Conservation (phyloP, 2,329 filamentous ascomycete genomes). For the Paraphaeosphaeria minitans region DNA sequence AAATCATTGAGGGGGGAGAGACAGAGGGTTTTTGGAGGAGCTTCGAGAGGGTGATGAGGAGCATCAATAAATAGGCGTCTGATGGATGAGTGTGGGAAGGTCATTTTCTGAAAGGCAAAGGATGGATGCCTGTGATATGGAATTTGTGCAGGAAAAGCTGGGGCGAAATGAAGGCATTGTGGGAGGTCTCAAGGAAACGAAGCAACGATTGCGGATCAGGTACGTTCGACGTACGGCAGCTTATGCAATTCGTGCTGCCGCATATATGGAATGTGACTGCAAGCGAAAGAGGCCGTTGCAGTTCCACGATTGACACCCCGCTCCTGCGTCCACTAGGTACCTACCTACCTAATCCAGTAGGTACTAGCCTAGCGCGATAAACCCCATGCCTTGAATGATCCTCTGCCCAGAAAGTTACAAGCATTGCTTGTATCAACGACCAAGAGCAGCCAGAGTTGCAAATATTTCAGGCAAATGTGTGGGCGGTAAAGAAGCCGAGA, state of each 20-base stretch:
- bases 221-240: too few relatives aligned
- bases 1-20: not conserved
- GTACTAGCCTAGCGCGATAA: not conserved
- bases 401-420: not conserved
- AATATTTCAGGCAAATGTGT: not conserved
- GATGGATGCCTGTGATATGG: not conserved
- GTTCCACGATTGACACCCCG: not conserved
- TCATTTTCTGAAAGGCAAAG: not conserved
- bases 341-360: too few relatives aligned
- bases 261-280: too few relatives aligned
- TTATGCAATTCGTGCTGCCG: too few relatives aligned
- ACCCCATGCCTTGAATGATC: not conserved
- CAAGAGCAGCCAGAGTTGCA: not conserved
- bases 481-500: too few relatives aligned
- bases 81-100: not conserved
- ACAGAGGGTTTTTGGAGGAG: constrained; percentile 1
- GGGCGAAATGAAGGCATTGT: too few relatives aligned
- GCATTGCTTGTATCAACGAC: not conserved
- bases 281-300: not conserved
- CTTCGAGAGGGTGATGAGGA: not conserved
- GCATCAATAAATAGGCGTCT: not conserved
- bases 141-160: too few relatives aligned
- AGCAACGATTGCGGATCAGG: too few relatives aligned
- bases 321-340: not conserved
- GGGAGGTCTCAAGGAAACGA: too few relatives aligned